phyloP scores from a whole-genome alignment of 2,329 filamentous ascomycete species.

The Cladophialophora exuberans region DNA sequence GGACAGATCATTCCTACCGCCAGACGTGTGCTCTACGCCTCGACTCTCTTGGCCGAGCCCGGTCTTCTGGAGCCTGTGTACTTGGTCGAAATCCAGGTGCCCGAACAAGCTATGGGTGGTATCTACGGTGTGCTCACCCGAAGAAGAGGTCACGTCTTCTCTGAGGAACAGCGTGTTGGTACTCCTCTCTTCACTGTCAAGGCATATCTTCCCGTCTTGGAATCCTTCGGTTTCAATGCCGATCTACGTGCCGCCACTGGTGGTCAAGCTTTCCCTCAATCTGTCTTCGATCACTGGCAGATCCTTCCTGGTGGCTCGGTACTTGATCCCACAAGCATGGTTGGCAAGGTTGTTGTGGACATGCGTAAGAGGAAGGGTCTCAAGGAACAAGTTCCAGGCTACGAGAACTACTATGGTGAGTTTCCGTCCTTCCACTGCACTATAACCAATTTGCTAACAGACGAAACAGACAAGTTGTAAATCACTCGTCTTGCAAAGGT shows the following conservation, averaged over 20 bases:
- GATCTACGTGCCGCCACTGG: slow-evolving; percentile 92
- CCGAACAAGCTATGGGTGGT: slow-evolving; percentile 98
- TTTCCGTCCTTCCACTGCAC: slow-evolving; percentile 37
- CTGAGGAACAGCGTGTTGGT: slow-evolving; percentile 95
- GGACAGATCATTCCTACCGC: slow-evolving; percentile 98
- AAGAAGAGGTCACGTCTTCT: slow-evolving; percentile 98
- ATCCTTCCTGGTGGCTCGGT: slow-evolving; percentile 90
- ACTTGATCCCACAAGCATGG: slow-evolving; percentile 79
- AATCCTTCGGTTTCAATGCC: slow-evolving; percentile 98
- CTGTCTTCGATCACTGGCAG: slow-evolving; percentile 99
- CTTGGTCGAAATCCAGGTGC: slow-evolving; percentile 98
- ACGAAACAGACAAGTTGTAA: slow-evolving; percentile 86
- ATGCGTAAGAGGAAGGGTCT: slow-evolving; percentile 99
- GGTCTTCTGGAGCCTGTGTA: slow-evolving; percentile 96
- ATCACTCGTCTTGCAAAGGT: slow-evolving; percentile 32
- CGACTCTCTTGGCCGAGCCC: slow-evolving; percentile 86
- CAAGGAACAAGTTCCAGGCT: slow-evolving; percentile 90
- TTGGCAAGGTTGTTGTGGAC: slow-evolving; percentile 78
- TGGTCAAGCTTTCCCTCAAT: slow-evolving; percentile 98
- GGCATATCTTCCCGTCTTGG: slow-evolving; percentile 93
- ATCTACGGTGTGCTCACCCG: slow-evolving; percentile 99
- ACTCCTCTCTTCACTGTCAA: slow-evolving; percentile 99
- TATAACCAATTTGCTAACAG: slow-evolving; percentile 43
- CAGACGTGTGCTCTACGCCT: slow-evolving; percentile 95
- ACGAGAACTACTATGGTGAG: slow-evolving; percentile 79